These are phyloP conservation scores for Tolypocladium inflatum DNA, from an alignment of 2,329 filamentous ascomycete species.

Conservation along the genomic window DNA sequence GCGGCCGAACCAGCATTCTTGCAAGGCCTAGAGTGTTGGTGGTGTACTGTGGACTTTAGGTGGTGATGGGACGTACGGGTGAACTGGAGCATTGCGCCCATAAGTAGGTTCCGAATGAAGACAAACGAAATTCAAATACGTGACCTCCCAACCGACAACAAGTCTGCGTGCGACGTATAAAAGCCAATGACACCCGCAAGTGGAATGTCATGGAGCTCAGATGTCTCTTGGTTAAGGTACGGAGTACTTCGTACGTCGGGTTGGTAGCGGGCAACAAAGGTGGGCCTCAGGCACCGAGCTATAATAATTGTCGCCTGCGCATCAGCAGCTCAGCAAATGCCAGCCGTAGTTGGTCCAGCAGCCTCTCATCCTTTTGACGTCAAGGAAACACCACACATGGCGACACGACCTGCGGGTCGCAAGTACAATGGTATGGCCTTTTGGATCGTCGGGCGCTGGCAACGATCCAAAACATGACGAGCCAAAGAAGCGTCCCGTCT, in stretches of 20 bases:
- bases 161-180: not conserved
- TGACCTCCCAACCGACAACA: not conserved
- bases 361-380: not conserved
- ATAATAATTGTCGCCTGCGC: not conserved
- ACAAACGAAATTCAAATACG: not conserved
- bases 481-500: slow-evolving; percentile 16
- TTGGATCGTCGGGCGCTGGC: slow-evolving; percentile 18
- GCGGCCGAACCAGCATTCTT: not conserved
- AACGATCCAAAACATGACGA: slow-evolving; percentile 13
- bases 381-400: slow-evolving; percentile 1
- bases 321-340: not conserved
- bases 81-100: not conserved
- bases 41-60: not conserved
- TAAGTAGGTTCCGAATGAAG: not conserved
- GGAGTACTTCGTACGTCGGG: too few species aligned
- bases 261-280: not conserved
- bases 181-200: not conserved
- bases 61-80: not conserved
- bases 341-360: not conserved
- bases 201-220: not conserved
- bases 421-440: slow-evolving; percentile 31
- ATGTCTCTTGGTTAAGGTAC: too few species aligned
- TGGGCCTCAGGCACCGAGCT: slow-evolving; percentile 3
- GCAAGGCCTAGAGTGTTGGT: not conserved
- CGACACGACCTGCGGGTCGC: slow-evolving; percentile 17